These are phyloP conservation scores for Mycena leptocephala DNA, from an alignment of 768 basidiomycete genomes.

Conservation along the genomic window DNA sequence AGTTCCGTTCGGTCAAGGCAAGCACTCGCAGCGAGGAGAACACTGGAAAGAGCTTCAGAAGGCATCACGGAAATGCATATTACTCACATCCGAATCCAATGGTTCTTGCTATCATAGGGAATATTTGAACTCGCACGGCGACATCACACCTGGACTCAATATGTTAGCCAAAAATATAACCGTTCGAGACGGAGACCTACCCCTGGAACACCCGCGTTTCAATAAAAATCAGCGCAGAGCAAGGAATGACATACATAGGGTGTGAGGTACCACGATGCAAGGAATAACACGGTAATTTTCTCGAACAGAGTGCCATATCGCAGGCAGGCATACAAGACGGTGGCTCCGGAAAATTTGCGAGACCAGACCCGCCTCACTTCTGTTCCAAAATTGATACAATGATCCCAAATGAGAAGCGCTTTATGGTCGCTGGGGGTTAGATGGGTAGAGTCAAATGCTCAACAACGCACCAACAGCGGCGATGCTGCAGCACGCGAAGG, in stretches of 20 bases:
- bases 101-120: conserved; percentile 48
- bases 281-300: conserved; percentile 48
- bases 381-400: conserved; percentile 43
- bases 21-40: conserved; percentile 50
- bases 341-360: conserved; percentile 46
- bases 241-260: conserved; percentile 40
- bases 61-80: not conserved
- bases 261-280: conserved; percentile 52
- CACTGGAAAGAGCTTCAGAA: conserved; percentile 29
- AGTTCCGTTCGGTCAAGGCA: conserved; percentile 43
- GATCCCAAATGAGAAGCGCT: conserved; percentile 52
- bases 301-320: conserved; percentile 51
- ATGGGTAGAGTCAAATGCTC: not conserved
- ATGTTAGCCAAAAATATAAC: not conserved
- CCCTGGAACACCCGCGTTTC: not conserved
- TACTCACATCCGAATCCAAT: conserved; percentile 42
- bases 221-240: not conserved
- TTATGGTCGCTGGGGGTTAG: not conserved
- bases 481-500: conserved; percentile 50
- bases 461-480: conserved; percentile 45
- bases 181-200: not conserved
- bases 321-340: conserved; percentile 44
- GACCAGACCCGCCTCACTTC: conserved; percentile 49
- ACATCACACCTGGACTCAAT: conserved; percentile 44
- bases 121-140: conserved; percentile 50